phyloP scores from a whole-genome alignment of 805 yeast species.

The Wickerhamomyces chaumierensis region DNA sequence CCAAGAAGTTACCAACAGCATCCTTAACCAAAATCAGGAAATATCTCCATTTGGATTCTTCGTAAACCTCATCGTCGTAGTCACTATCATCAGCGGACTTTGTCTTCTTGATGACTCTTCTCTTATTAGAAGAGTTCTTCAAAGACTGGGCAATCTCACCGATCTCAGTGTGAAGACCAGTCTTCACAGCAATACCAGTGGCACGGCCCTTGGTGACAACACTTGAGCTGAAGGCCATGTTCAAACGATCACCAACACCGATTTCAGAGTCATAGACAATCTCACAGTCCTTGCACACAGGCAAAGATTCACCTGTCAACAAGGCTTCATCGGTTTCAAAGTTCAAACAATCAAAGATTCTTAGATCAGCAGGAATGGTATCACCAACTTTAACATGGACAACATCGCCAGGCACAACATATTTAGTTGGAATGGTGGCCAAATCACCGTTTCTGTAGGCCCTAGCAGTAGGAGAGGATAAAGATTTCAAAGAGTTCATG shows the following conservation, averaged over 20 bases:
- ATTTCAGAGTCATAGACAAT: slow-evolving; percentile 28
- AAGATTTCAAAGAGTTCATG: slow-evolving; percentile 58
- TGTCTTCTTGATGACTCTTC: slow-evolving; percentile 14
- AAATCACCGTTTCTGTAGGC: slow-evolving; percentile 53
- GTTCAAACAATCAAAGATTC: slow-evolving; percentile 46
- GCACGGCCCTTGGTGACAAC: slow-evolving; percentile 69
- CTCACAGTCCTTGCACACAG: slow-evolving; percentile 42
- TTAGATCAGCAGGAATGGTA: slow-evolving; percentile 64
- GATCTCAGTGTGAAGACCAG: slow-evolving; percentile 66
- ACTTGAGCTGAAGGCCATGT: slow-evolving; percentile 62
- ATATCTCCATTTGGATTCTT: slow-evolving; percentile 28
- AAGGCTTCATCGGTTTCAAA: slow-evolving; percentile 65
- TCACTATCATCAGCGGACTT: slow-evolving; percentile 16
- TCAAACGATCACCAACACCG: slow-evolving; percentile 66
- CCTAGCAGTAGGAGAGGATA: slow-evolving; percentile 61
- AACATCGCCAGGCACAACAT: slow-evolving; percentile 67
- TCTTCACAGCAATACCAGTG: slow-evolving; percentile 51
- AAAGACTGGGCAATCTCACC: slow-evolving; percentile 62
- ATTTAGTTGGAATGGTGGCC: slow-evolving; percentile 44
- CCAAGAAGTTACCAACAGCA: slow-evolving; percentile 57
- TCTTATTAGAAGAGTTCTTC: slow-evolving; percentile 29
- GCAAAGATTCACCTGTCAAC: slow-evolving; percentile 56
- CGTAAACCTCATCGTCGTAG: slow-evolving; percentile 18
- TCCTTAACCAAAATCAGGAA: slow-evolving; percentile 32
- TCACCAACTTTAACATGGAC: slow-evolving; percentile 58